Conservation (phyloP, 2,329 filamentous ascomycete species). For the Clonostachys byssicola region DNA sequence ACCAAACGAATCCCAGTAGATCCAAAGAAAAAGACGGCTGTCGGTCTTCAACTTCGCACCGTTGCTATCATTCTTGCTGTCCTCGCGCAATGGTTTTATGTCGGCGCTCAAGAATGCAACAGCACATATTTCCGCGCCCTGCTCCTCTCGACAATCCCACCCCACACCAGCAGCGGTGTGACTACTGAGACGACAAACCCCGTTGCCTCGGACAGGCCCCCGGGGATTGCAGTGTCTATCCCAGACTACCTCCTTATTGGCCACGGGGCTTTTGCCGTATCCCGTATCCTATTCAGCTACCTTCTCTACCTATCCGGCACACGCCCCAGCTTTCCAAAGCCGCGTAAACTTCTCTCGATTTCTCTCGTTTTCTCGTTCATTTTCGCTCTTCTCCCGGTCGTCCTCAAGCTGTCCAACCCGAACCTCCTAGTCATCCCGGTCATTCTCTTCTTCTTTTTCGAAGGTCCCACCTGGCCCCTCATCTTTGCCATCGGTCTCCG, state of each 20-base stretch:
- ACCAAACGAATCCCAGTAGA: slow-evolving; percentile 44
- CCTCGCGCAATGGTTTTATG: slow-evolving; percentile 74
- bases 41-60: slow-evolving; percentile 48
- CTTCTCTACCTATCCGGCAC: slow-evolving; percentile 55
- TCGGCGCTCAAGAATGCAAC: slow-evolving; percentile 67
- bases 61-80: slow-evolving; percentile 65
- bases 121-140: slow-evolving; percentile 56
- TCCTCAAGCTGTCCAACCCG: slow-evolving; percentile 36
- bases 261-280: slow-evolving; percentile 68
- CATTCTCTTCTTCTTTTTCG: slow-evolving; percentile 72
- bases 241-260: slow-evolving; percentile 69
- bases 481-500: slow-evolving; percentile 77
- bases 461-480: slow-evolving; percentile 78
- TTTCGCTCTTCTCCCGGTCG: slow-evolving; percentile 41
- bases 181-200: slow-evolving; percentile 17
- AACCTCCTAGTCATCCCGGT: slow-evolving; percentile 56
- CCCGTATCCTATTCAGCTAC: slow-evolving; percentile 64
- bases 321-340: slow-evolving; percentile 50
- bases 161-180: background rate
- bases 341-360: slow-evolving; percentile 65
- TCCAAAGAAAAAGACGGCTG: slow-evolving; percentile 38
- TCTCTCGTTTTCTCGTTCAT: slow-evolving; percentile 59
- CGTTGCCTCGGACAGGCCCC: slow-evolving; percentile 16
- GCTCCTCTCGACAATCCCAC: slow-evolving; percentile 34
- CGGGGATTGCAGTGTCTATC: slow-evolving; percentile 46